A percentile compares a stretch with the other conserved stretches of the same genome.
Evolutionary conservation across 805 yeast species (phyloP).

Genomic region (Candida lessepsii): DNA sequence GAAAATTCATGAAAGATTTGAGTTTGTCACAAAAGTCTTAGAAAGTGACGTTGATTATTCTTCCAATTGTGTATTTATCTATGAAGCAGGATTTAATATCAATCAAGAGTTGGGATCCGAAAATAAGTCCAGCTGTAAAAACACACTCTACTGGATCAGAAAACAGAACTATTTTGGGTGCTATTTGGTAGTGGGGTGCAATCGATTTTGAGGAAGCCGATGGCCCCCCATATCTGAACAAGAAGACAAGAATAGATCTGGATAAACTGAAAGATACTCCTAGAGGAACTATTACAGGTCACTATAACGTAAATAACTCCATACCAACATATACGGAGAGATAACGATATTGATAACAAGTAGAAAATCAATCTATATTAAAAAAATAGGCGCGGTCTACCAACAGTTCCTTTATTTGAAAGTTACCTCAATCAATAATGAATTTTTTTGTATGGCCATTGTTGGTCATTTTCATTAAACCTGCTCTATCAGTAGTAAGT

Average conservation of each 20-base stretch:
- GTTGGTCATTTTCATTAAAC: background rate
- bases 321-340: too few relatives aligned
- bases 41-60: slow-evolving; percentile 7
- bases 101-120: too few relatives aligned
- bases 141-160: slow-evolving; percentile 6
- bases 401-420: background rate
- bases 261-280: background rate
- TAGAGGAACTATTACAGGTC: background rate
- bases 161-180: slow-evolving; percentile 7
- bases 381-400: too few relatives aligned
- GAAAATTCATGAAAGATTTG: slow-evolving; percentile 11
- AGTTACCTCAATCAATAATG: background rate
- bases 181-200: slow-evolving; percentile 3
- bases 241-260: background rate
- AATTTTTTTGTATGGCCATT: background rate
- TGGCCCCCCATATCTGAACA: background rate
- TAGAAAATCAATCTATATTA: too few relatives aligned
- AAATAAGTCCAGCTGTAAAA: slow-evolving; percentile 1
- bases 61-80: slow-evolving; percentile 16
- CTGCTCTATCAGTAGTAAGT: slow-evolving; percentile 1
- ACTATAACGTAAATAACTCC: background rate
- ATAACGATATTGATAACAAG: too few relatives aligned
- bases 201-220: background rate
- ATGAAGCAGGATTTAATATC: slow-evolving; percentile 17
- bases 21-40: slow-evolving; percentile 7